Evolutionary conservation across 1,284 basidiomycete genomes (phyloP).

Genomic region (Rhodotorula sp.): DNA sequence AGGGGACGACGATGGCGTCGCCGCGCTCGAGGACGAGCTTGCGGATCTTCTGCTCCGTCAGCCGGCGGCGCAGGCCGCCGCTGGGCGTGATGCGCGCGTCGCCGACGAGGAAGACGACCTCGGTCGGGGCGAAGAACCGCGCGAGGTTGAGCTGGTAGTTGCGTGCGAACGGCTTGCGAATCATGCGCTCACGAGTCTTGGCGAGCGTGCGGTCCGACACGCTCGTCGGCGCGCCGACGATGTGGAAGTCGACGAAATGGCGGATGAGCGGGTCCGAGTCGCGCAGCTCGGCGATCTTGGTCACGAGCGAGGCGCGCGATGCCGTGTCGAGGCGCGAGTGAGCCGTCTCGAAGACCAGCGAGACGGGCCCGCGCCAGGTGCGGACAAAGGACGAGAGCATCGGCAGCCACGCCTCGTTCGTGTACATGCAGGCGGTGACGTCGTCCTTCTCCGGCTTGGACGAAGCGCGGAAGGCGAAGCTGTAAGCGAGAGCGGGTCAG

Average conservation of each 20-base stretch:
- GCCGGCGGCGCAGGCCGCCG: slow-evolving; percentile 31
- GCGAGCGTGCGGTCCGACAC: slow-evolving; percentile 34
- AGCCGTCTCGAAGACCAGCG: slow-evolving; percentile 44
- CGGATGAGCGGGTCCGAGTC: slow-evolving; percentile 37
- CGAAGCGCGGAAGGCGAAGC: slow-evolving; percentile 41
- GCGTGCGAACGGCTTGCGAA: slow-evolving; percentile 43
- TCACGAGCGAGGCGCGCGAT: slow-evolving; percentile 27
- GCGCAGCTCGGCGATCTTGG: slow-evolving; percentile 37
- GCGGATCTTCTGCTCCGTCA: slow-evolving; percentile 31
- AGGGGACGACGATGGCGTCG: slow-evolving; percentile 46
- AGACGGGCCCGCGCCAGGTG: slow-evolving; percentile 47
- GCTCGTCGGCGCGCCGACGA: slow-evolving; percentile 39
- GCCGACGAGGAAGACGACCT: slow-evolving; percentile 46
- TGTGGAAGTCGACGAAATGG: slow-evolving; percentile 46
- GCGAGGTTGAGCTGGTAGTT: slow-evolving; percentile 49
- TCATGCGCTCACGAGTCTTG: slow-evolving; percentile 45
- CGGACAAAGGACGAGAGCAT: slow-evolving; percentile 43
- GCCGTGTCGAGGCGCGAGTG: slow-evolving; percentile 34
- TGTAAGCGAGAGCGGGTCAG: neutral
- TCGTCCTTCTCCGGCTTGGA: slow-evolving; percentile 20
- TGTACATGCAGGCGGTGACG: slow-evolving; percentile 48
- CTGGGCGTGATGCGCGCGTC: slow-evolving; percentile 46
- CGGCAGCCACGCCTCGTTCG: slow-evolving; percentile 47
- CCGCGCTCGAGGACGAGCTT: slow-evolving; percentile 43
- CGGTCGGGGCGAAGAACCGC: slow-evolving; percentile 48